Conservation (phyloP, 1,284 basidiomycete species). For the Papiliotrema terrestris region DNA sequence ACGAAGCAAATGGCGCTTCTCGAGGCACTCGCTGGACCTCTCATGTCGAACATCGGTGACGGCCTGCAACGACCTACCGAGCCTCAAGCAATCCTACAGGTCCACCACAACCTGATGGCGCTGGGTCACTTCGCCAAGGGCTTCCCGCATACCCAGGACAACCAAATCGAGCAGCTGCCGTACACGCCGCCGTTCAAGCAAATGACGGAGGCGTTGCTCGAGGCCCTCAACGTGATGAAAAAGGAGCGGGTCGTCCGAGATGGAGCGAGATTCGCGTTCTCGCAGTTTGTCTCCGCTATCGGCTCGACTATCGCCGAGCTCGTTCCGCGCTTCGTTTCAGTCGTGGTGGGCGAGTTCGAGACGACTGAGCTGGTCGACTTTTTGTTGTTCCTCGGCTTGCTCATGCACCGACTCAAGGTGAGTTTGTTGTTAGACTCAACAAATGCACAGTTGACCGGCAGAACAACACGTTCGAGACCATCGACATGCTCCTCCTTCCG, state of each 20-base stretch:
- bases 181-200: conserved; percentile 77
- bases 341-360: conserved; percentile 86
- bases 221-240: conserved; percentile 85
- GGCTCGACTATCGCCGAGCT: conserved; percentile 61
- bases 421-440: conserved; percentile 20
- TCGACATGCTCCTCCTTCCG: conserved; percentile 87
- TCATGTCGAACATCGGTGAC: conserved; percentile 70
- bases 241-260: conserved; percentile 83
- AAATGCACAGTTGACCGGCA: conserved; percentile 13
- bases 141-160: conserved; percentile 81
- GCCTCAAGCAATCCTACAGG: conserved; percentile 68
- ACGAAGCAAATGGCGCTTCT: conserved; percentile 71
- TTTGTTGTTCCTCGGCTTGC: conserved; percentile 85
- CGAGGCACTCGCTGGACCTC: conserved; percentile 73
- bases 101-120: conserved; percentile 96
- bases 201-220: conserved; percentile 83
- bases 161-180: conserved; percentile 67
- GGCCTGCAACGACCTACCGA: conserved; percentile 55
- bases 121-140: conserved; percentile 94
- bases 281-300: conserved; percentile 84
- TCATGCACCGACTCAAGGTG: conserved; percentile 91
- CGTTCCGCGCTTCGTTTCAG: conserved; percentile 64
- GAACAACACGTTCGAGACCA: conserved; percentile 56
- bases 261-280: conserved; percentile 90
- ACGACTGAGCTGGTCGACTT: conserved; percentile 92